phyloP scores from a whole-genome alignment of 2,329 filamentous ascomycete species.

The Chaetomium sp. region DNA sequence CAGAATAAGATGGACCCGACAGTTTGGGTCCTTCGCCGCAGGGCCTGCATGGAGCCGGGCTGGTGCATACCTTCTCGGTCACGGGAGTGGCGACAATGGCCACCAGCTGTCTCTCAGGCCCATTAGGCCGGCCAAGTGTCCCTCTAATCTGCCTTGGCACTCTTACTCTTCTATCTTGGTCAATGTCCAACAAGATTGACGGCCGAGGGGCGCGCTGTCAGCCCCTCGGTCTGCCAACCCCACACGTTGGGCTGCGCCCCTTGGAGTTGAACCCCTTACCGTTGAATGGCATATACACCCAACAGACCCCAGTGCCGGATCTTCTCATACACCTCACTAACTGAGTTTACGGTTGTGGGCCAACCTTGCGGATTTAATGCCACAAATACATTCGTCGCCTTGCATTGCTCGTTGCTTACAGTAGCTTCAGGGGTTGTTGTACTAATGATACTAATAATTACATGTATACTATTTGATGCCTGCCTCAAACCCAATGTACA shows the following conservation, averaged over 20 bases:
- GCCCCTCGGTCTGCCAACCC: neutral
- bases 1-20: neutral
- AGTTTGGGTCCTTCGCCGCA: neutral
- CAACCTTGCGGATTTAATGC: no score
- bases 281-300: no score
- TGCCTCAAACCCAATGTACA: no score
- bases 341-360: no score
- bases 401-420: no score
- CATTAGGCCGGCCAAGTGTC: neutral
- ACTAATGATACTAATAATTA: no score
- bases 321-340: no score
- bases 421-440: no score
- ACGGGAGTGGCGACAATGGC: slow-evolving; percentile 1
- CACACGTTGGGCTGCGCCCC: neutral
- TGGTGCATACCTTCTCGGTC: slow-evolving; percentile 1
- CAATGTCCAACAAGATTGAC: neutral
- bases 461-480: no score
- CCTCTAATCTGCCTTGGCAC: neutral
- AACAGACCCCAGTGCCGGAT: no score
- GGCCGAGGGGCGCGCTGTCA: neutral
- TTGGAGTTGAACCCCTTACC: neutral
- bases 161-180: neutral
- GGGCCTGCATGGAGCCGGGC: neutral
- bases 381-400: no score
- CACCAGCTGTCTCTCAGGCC: neutral